Evolutionary conservation across 345 rosid species (phyloP).

Genomic region (Citrus reticulata): DNA sequence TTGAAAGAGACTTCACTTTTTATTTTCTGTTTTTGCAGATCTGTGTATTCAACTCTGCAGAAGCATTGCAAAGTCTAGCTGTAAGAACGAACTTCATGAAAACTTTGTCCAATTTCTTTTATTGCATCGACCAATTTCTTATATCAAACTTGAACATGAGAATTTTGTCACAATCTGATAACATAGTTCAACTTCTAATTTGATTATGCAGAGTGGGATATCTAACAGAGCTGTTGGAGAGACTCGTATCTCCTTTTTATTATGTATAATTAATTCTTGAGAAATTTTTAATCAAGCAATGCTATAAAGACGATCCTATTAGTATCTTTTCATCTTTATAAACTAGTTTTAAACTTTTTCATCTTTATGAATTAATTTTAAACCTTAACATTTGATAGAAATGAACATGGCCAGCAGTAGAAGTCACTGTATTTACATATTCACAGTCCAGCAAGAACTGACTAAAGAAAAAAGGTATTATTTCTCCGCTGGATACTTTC

Average conservation of each 20-base stretch:
- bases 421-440: conserved; percentile 76
- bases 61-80: conserved; percentile 62
- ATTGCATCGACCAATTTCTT: conserved; percentile 17
- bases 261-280: not conserved
- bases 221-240: conserved; percentile 87
- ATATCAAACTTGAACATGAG: conserved; percentile 23
- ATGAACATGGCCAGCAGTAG: conserved; percentile 94
- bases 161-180: not conserved
- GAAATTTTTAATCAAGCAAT: not conserved
- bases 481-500: not conserved
- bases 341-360: conserved; percentile 22
- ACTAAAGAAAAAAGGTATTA: conserved; percentile 52
- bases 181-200: conserved; percentile 25
- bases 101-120: not conserved
- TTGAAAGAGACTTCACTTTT: conserved; percentile 9
- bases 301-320: not conserved
- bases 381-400: conserved; percentile 44
- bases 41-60: conserved; percentile 37
- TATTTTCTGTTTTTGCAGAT: conserved; percentile 37
- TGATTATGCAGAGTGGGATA: conserved; percentile 64
- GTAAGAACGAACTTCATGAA: conserved; percentile 43
- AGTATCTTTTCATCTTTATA: not conserved
- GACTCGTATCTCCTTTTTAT: conserved; percentile 68
- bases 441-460: conserved; percentile 52
- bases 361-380: not conserved